phyloP scores from a whole-genome alignment of 2,329 filamentous ascomycete species.

The Colletotrichum ledebouriae region DNA sequence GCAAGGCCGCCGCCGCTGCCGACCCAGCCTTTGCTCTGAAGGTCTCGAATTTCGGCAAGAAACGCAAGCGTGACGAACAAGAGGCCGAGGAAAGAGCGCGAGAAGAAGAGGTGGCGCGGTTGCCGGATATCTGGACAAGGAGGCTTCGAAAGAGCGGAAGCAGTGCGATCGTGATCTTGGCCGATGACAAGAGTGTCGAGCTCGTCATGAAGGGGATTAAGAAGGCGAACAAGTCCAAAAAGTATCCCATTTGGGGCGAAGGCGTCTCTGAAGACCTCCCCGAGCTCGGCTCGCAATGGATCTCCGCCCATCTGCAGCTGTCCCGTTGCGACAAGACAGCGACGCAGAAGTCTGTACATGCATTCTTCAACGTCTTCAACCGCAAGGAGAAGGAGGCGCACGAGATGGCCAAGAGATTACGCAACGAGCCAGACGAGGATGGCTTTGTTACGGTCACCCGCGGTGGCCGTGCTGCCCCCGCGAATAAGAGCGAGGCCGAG shows the following conservation, averaged over 20 bases:
- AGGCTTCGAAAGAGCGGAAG: constrained; percentile 79
- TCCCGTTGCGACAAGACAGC: constrained; percentile 76
- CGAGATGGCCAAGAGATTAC: constrained; percentile 73
- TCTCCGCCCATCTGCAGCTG: constrained; percentile 77
- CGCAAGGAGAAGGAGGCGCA: constrained; percentile 75
- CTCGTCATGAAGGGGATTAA: constrained; percentile 81
- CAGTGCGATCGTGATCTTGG: constrained; percentile 85
- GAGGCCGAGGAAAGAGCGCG: constrained; percentile 67
- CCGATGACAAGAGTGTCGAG: constrained; percentile 84
- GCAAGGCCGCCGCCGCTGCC: constrained; percentile 56
- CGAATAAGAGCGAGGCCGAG: constrained; percentile 78
- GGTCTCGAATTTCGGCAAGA: constrained; percentile 59
- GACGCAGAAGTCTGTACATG: constrained; percentile 82
- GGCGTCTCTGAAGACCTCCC: constrained; percentile 70
- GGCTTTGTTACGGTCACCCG: constrained; percentile 93
- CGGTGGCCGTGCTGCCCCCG: constrained; percentile 81
- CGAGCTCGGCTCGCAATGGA: constrained; percentile 68
- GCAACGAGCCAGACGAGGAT: constrained; percentile 90
- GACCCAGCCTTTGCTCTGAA: constrained; percentile 61
- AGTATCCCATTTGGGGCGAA: constrained; percentile 77
- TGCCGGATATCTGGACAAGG: constrained; percentile 82
- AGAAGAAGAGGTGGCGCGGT: constrained; percentile 69
- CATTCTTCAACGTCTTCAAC: constrained; percentile 88
- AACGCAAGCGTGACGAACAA: constrained; percentile 68
- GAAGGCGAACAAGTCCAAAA: constrained; percentile 71